phyloP scores from a whole-genome alignment of 2,329 filamentous ascomycete genomes.

The Arthrinium phaeospermum region DNA sequence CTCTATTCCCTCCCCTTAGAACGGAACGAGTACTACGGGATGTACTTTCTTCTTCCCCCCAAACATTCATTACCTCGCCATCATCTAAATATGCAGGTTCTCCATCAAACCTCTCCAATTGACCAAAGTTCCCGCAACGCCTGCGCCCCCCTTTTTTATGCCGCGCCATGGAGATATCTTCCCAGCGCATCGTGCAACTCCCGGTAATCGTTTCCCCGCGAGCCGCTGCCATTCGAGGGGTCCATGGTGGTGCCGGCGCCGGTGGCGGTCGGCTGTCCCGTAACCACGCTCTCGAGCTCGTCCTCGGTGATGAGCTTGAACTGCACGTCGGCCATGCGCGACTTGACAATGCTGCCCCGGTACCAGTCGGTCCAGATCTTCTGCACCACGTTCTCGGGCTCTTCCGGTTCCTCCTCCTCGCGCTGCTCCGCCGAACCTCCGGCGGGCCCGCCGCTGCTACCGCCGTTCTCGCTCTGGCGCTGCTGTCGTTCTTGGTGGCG shows the following conservation, averaged over 20 bases:
- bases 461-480: neutral
- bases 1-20: too few species aligned
- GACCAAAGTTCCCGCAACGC: neutral
- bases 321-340: conserved; percentile 47
- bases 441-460: neutral
- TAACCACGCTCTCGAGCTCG: conserved; percentile 44
- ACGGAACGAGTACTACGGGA: too few species aligned
- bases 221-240: neutral
- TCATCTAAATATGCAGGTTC: neutral
- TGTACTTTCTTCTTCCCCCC: neutral
- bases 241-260: too few species aligned
- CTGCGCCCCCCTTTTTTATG: neutral
- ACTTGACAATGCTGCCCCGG: conserved; percentile 46
- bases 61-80: neutral
- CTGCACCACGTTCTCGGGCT: conserved; percentile 46
- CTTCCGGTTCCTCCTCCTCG: neutral
- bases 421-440: neutral
- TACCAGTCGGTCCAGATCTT: conserved; percentile 56
- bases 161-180: neutral
- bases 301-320: conserved; percentile 52
- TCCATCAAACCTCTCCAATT: neutral
- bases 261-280: neutral
- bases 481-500: conserved; percentile 8
- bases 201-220: neutral
- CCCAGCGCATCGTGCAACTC: neutral